Conservation (phyloP, 352 stramenopile species). For the Globisporangium paddicum region DNA sequence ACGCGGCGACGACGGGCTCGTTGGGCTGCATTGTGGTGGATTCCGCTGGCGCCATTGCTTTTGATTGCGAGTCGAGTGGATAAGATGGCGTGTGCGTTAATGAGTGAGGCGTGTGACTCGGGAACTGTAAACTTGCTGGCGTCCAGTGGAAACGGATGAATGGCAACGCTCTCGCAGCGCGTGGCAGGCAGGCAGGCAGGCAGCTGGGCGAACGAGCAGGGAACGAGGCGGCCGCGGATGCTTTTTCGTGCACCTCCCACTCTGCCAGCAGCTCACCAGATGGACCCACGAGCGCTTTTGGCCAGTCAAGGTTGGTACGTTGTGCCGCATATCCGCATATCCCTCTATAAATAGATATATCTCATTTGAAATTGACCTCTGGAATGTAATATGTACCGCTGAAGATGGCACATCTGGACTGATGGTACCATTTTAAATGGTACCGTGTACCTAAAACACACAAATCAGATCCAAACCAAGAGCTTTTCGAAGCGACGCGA, state of each 20-base stretch:
- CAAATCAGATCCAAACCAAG: conserved; percentile 1
- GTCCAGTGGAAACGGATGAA: conserved; percentile 9
- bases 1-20: conserved; percentile 37
- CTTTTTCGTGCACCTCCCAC: conserved; percentile 1
- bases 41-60: conserved; percentile 1
- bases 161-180: background rate
- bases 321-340: background rate
- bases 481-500: background rate
- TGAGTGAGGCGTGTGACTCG: background rate
- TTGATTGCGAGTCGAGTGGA: too few relatives aligned
- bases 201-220: conserved; percentile 4
- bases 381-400: background rate
- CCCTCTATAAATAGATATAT: background rate
- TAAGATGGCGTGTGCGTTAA: background rate
- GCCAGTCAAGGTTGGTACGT: background rate
- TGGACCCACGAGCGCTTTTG: background rate
- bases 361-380: background rate
- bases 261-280: conserved; percentile 1
- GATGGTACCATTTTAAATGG: background rate
- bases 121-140: background rate
- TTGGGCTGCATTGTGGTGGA: conserved; percentile 35
- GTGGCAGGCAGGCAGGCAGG: background rate
- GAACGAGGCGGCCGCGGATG: background rate
- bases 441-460: background rate
- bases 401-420: background rate